Percentiles rank a stretch among this genome's conserved stretches.
phyloP scores from a whole-genome alignment of 257 asterid species.

The Plantago elongata region DNA sequence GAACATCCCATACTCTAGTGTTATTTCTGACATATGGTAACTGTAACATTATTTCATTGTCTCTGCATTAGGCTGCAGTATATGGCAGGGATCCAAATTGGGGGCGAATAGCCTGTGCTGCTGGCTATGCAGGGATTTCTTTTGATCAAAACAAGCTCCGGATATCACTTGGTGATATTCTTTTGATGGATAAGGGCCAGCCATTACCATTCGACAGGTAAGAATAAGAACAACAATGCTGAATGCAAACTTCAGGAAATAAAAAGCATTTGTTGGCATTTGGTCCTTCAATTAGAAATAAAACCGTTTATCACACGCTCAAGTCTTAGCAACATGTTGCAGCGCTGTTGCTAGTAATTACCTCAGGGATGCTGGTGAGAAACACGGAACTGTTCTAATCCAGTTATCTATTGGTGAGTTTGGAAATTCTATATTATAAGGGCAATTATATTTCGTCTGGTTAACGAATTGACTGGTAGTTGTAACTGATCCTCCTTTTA shows the following conservation, averaged over 20 bases:
- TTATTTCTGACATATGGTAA: conserved; percentile 4
- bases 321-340: conserved; percentile 16
- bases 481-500: neutral
- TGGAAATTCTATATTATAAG: neutral
- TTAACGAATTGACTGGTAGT: neutral
- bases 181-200: conserved; percentile 88
- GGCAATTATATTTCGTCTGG: neutral
- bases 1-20: neutral
- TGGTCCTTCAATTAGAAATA: neutral
- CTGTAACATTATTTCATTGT: conserved; percentile 16
- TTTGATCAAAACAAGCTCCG: conserved; percentile 61
- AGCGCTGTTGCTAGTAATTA: conserved; percentile 83
- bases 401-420: conserved; percentile 66
- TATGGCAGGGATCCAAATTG: conserved; percentile 98
- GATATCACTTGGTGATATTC: conserved; percentile 76
- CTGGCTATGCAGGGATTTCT: conserved; percentile 85
- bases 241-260: neutral
- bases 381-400: conserved; percentile 73
- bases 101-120: conserved; percentile 98
- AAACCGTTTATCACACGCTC: neutral
- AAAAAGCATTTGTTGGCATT: neutral
- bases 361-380: conserved; percentile 61
- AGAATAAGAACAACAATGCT: conserved; percentile 14
- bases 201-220: conserved; percentile 89
- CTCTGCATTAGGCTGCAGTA: conserved; percentile 65